Evolutionary conservation across 805 yeast species (phyloP).

Genomic region (Wickerhamomyces hampshirensis): DNA sequence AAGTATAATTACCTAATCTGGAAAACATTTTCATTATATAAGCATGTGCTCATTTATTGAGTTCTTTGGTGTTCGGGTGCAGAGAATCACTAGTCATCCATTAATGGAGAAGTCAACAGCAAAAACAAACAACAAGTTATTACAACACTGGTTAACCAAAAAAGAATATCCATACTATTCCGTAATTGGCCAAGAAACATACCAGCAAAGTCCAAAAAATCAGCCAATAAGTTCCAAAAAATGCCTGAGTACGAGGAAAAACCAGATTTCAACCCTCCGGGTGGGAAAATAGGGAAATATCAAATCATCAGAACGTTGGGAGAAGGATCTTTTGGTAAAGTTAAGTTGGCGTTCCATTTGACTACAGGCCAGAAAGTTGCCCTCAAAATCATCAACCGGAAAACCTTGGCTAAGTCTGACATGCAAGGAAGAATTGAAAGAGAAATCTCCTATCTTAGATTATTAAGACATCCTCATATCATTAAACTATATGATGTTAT

Average conservation of each 20-base stretch:
- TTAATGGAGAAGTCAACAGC: too few species aligned
- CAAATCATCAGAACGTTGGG: constrained; percentile 91
- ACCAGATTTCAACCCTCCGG: constrained; percentile 25
- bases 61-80: too few species aligned
- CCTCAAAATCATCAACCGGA: constrained; percentile 84
- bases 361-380: constrained; percentile 93
- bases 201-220: not conserved
- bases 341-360: constrained; percentile 83
- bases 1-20: too few species aligned
- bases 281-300: constrained; percentile 76
- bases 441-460: constrained; percentile 83
- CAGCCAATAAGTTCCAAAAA: not conserved
- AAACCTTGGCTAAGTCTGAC: constrained; percentile 88
- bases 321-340: constrained; percentile 96
- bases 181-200: too few species aligned
- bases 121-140: too few species aligned
- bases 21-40: too few species aligned
- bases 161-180: too few species aligned
- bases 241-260: constrained; percentile 25
- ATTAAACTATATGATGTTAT: constrained; percentile 94
- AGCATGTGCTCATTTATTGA: too few species aligned
- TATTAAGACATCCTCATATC: constrained; percentile 92
- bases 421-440: constrained; percentile 97
- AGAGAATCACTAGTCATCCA: too few species aligned
- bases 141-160: too few species aligned